Conservation (phyloP, 139 green algal species). For the Chloropicon primus region DNA sequence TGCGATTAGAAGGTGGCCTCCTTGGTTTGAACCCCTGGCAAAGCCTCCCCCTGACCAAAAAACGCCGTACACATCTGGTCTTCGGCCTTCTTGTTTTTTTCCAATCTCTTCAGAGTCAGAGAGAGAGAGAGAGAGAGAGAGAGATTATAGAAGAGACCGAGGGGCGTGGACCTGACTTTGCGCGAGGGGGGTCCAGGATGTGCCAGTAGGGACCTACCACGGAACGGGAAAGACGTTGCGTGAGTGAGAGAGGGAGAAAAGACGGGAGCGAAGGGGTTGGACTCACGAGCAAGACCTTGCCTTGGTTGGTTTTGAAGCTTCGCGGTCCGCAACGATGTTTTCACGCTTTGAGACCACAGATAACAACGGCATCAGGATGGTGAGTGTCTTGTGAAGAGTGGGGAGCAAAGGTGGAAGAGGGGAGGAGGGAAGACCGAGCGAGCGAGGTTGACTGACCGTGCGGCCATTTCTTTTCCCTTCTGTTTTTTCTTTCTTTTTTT, state of each 20-base stretch:
- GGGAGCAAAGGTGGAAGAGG: neutral
- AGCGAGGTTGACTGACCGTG: no score
- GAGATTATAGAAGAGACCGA: no score
- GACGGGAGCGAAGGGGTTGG: no score
- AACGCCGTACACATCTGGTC: no score
- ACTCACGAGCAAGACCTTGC: no score
- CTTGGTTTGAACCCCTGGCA: no score
- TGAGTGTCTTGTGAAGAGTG: neutral
- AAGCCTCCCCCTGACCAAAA: no score
- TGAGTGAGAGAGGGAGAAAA: neutral
- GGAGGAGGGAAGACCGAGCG: neutral
- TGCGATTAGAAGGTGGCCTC: no score
- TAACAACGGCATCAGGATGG: neutral
- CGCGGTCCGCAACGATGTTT: neutral
- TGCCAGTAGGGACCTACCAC: neutral
- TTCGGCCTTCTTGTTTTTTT: no score
- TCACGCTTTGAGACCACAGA: neutral
- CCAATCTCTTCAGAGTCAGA: no score
- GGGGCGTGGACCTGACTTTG: conserved; percentile 11
- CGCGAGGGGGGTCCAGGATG: neutral
- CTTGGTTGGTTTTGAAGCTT: neutral
- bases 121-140: no score
- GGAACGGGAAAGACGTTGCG: neutral
- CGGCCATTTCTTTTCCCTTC: no score
- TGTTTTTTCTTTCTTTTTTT: neutral